A percentile compares a stretch with the other conserved stretches of the same genome.
Evolutionary conservation across 768 basidiomycete species (phyloP).

Genomic region (Tylopilus intermedius): DNA sequence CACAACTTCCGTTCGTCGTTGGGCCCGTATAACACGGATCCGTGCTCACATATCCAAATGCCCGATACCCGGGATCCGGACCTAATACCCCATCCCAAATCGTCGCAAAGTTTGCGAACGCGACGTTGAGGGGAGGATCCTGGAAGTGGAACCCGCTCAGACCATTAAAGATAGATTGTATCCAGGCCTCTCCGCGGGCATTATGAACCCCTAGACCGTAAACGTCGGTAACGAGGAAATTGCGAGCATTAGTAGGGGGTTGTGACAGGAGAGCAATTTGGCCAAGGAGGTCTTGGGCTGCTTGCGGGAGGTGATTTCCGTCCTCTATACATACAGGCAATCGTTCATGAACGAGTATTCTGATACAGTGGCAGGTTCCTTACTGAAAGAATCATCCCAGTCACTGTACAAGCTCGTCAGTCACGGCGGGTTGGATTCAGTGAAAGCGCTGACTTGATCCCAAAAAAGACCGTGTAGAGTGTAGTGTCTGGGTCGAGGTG

Average conservation of each 20-base stretch:
- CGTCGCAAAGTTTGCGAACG: constrained; percentile 44
- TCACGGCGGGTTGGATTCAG: not conserved
- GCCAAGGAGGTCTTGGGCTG: constrained; percentile 39
- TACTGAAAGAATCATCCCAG: constrained; percentile 41
- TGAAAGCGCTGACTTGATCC: constrained; percentile 42
- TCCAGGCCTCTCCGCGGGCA: constrained; percentile 41
- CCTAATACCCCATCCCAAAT: constrained; percentile 49
- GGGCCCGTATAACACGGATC: constrained; percentile 34
- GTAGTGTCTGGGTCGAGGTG: constrained; percentile 43
- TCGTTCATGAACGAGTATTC: not conserved
- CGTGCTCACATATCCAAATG: constrained; percentile 46
- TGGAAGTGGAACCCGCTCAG: constrained; percentile 33
- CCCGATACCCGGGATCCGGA: constrained; percentile 38
- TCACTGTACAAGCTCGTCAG: constrained; percentile 31
- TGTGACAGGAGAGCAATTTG: constrained; percentile 43
- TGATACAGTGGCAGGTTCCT: not conserved
- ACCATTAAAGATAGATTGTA: constrained; percentile 42
- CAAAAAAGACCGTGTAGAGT: constrained; percentile 49
- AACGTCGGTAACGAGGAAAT: constrained; percentile 46
- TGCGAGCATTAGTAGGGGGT: constrained; percentile 47
- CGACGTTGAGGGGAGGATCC: constrained; percentile 33
- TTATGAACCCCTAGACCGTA: constrained; percentile 46
- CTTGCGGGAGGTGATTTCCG: constrained; percentile 43
- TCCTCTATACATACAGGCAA: constrained; percentile 29
- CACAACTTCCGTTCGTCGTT: constrained; percentile 32